Evolutionary conservation across 2,329 filamentous ascomycete genomes (phyloP).

Genomic region (Fusarium gaditjirri): DNA sequence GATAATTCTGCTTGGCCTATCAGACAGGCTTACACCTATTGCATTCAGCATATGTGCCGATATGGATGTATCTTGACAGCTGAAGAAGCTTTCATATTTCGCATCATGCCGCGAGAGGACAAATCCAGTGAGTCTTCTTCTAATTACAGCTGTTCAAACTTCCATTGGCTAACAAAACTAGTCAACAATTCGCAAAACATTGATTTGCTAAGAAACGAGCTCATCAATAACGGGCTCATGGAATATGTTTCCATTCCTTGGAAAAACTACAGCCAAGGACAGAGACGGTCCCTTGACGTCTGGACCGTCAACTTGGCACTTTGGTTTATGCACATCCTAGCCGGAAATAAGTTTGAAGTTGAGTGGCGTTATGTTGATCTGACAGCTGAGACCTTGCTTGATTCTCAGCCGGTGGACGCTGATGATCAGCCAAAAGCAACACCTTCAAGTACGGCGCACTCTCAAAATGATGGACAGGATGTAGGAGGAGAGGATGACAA

Average conservation of each 20-base stretch:
- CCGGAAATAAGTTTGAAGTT: conserved; percentile 21
- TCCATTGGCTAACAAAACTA: background rate
- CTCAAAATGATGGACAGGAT: background rate
- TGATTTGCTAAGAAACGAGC: background rate
- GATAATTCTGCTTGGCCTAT: conserved; percentile 16
- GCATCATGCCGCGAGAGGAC: background rate
- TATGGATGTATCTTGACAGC: conserved; percentile 32
- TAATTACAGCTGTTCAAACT: background rate
- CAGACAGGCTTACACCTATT: conserved; percentile 29
- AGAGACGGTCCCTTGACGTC: background rate
- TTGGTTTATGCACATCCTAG: conserved; percentile 32
- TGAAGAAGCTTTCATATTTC: conserved; percentile 29
- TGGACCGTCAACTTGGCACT: conserved; percentile 29
- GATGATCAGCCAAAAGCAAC: no score
- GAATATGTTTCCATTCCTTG: conserved; percentile 31
- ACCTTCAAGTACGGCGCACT: background rate
- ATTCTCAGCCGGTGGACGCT: background rate
- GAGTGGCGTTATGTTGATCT: conserved; percentile 13
- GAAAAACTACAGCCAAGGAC: conserved; percentile 6
- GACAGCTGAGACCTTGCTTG: background rate
- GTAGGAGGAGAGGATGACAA: background rate
- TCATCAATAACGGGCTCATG: conserved; percentile 24
- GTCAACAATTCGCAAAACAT: background rate
- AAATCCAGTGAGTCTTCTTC: background rate
- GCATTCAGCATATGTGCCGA: conserved; percentile 24